Evolutionary conservation across 2,329 filamentous ascomycete species (phyloP).

Genomic region (Botrytis sinoallii): DNA sequence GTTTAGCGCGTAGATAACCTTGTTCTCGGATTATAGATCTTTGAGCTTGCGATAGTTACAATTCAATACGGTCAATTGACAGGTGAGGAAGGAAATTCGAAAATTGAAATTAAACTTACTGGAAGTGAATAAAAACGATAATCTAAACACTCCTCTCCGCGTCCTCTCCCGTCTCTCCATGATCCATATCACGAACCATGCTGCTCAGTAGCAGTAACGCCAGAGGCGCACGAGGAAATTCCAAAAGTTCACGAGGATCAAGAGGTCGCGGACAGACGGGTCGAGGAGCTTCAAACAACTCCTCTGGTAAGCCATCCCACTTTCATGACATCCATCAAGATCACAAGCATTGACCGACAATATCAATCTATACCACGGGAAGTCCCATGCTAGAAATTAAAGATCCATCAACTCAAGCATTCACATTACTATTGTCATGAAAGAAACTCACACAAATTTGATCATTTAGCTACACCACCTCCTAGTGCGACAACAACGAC

Average conservation of each 20-base stretch:
- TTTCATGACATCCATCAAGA: slow-evolving; percentile 18
- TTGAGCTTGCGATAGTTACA: background rate
- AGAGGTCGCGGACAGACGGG: slow-evolving; percentile 35
- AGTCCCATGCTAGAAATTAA: slow-evolving; percentile 19
- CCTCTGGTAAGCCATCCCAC: slow-evolving; percentile 34
- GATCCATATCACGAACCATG: slow-evolving; percentile 36
- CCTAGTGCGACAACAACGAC: slow-evolving; percentile 20
- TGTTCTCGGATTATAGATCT: background rate
- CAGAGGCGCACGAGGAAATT: slow-evolving; percentile 32
- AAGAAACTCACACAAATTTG: slow-evolving; percentile 16
- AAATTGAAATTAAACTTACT: background rate
- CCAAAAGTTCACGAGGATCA: slow-evolving; percentile 35
- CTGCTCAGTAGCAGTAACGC: slow-evolving; percentile 31
- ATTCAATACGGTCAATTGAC: background rate
- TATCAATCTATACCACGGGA: slow-evolving; percentile 24
- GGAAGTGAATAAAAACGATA: background rate
- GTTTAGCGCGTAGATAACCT: slow-evolving; percentile 3
- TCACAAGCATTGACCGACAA: slow-evolving; percentile 22
- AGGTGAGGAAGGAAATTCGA: background rate
- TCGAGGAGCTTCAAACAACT: slow-evolving; percentile 37
- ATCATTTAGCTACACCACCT: slow-evolving; percentile 24
- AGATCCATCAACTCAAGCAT: slow-evolving; percentile 25
- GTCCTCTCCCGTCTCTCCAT: slow-evolving; percentile 29
- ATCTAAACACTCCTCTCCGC: slow-evolving; percentile 27
- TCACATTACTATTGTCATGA: background rate